These are phyloP conservation scores for Pleurostoma richardsiae DNA, from an alignment of 2,329 filamentous ascomycete species.

Conservation along the genomic window DNA sequence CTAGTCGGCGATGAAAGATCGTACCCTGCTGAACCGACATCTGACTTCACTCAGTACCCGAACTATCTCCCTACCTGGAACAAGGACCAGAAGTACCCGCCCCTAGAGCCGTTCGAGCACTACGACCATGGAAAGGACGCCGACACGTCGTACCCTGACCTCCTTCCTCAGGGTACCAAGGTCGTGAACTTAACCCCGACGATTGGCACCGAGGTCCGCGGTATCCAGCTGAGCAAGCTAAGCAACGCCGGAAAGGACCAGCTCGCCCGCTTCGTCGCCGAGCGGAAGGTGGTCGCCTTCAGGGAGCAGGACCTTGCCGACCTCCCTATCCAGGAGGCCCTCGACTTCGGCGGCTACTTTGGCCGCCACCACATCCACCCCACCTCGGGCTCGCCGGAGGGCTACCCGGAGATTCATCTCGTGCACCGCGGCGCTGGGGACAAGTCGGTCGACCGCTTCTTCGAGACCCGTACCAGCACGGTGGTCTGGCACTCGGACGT, in stretches of 20 bases:
- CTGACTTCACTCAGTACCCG: constrained; percentile 38
- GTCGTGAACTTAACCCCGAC: constrained; percentile 57
- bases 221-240: constrained; percentile 60
- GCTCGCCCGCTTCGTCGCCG: constrained; percentile 61
- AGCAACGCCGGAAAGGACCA: constrained; percentile 61
- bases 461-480: constrained; percentile 65
- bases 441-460: constrained; percentile 52
- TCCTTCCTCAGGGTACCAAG: constrained; percentile 45
- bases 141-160: constrained; percentile 56
- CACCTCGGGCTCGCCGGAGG: constrained; percentile 63
- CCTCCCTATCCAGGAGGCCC: constrained; percentile 57
- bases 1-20: too few species aligned
- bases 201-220: constrained; percentile 62
- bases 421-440: constrained; percentile 67
- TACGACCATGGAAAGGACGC: constrained; percentile 66
- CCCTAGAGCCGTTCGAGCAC: constrained; percentile 60
- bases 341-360: constrained; percentile 58
- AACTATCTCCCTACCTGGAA: constrained; percentile 63
- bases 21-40: too few species aligned
- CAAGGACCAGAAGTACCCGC: constrained; percentile 51
- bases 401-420: constrained; percentile 63
- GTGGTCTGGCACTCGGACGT: constrained; percentile 88
- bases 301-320: constrained; percentile 62
- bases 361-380: constrained; percentile 65
- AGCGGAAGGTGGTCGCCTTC: constrained; percentile 67